Evolutionary conservation across 2,329 filamentous ascomycete species (phyloP), one percentile per base, ranked within the genome.

Genomic region (Calonectria leucothoes): DNA sequence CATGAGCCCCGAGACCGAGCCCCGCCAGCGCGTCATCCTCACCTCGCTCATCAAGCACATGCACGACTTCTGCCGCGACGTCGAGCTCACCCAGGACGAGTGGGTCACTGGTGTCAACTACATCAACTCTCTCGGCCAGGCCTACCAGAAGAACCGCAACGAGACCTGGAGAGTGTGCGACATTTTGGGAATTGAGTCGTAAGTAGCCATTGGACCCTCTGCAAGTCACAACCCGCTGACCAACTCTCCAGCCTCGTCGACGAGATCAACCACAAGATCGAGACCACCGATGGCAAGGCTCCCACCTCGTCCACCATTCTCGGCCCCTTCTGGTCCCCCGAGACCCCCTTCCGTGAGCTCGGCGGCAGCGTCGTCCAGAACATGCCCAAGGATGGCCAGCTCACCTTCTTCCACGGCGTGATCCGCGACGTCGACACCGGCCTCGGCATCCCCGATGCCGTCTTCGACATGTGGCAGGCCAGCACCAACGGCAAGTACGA

Each of bases 381-480:
- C 82, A 83, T 88, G 74, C 85, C 87, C 45, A 87, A 91, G 70
- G 86, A 91, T 64, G 93, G 92, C 61, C 87, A 90, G 74, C 85
- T 91, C 66, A 90, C 90, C 66, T 88, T 89, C 78, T 94, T 95
- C 91, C 92, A 94, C 87, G 93, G 93, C 78, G 86, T 88, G 59
- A 89, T 95, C 81, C 88, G 84, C 63, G 92, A 94, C 81, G 86
- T 93, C 77, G 86, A 90, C 75, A 94, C 92, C 72, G 91, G 91
- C 81, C 89, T 90, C 85, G 91, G 91, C 74, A 92, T 95, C 79
- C 89, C 88, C 69, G 87, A 88, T 80, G 93, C 93, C 78, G 91
- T 94, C 76, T 91, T 95, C 80, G 94, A 95, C 82, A 93, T 95
- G 87, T 95, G 93, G 93, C 92, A 95, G 82, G 93, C 93, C 65